Base-by-base conservation (phyloP, 768 basidiomycete species). In the Lactarius indigo region DNA sequence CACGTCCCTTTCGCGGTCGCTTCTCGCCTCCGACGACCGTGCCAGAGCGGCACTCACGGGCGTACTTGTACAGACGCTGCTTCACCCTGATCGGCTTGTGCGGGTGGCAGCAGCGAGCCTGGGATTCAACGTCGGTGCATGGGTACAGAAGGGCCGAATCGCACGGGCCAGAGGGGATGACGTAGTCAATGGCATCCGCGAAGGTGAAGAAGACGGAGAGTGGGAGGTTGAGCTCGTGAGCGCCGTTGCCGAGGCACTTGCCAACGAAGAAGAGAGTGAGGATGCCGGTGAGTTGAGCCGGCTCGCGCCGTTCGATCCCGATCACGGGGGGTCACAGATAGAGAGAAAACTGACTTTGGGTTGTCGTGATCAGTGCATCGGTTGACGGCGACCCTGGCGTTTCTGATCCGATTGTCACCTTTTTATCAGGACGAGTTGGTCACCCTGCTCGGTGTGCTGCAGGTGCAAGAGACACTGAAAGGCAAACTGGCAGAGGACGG, bases 201-300 rank as follows among this genome's bases (percentile, higher is more conserved):
- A 79, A 31, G 79, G 77, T 18, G 79, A 78, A 47, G 87, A 84
- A 60, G 85, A 87, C 62, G 91, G 83, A 23, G 94, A 95, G 63
- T 96, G 92, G 92, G 87, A 93, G 72, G 80, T 91, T 0, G 96
- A 97, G 78, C 76, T 96, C 37, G 79, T 88, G 2, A 91, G 89
- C 72, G 96, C 91, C 1, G 73, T 97, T n/a, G 74, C 95, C 0
- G 92, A 94, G 75, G 91, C 90, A 20, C 72, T 96, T 23, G 82
- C 81, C 59, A 83, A 83, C 69, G 94, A 96, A 78, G 83, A 78
- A 68, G 77, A 79, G 62, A 91, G 81, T 69, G 91, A 92, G 75
- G 95, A 96, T 73, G 87, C 92, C 71, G 87, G 94, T 91, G 64
- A 77, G 92, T 67, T 44, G 9, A 5, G 33, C 37, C 7, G 44